phyloP scores from a whole-genome alignment of 139 green algal species.

The Pseudopediastrum boryanum region DNA sequence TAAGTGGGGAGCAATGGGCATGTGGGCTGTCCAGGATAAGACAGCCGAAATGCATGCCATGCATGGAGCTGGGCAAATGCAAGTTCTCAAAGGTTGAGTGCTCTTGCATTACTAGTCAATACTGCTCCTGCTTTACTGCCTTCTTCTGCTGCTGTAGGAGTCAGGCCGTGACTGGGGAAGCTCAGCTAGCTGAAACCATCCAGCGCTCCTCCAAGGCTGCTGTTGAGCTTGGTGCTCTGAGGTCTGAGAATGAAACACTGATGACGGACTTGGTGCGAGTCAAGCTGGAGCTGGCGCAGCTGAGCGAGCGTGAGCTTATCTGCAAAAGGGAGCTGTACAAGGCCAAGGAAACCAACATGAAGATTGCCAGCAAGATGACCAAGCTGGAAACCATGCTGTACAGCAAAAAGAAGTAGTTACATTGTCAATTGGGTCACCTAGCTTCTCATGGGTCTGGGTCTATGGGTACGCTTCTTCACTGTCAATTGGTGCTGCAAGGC shows the following conservation, averaged over 20 bases:
- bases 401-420: background rate
- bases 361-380: conserved; percentile 64
- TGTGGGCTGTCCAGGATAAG: too few relatives aligned
- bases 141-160: conserved; percentile 1
- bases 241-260: conserved; percentile 43
- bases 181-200: conserved; percentile 18
- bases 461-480: too few relatives aligned
- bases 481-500: too few relatives aligned
- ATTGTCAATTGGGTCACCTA: too few relatives aligned
- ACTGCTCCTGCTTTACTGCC: background rate
- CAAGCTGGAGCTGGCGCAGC: conserved; percentile 53
- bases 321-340: conserved; percentile 49
- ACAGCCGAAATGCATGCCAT: too few relatives aligned
- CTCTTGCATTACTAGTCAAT: background rate
- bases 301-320: conserved; percentile 51
- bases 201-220: conserved; percentile 12
- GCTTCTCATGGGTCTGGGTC: too few relatives aligned
- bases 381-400: conserved; percentile 58
- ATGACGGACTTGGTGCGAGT: conserved; percentile 54
- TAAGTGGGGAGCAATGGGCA: too few relatives aligned
- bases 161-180: conserved; percentile 22
- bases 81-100: too few relatives aligned
- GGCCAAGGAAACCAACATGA: conserved; percentile 62
- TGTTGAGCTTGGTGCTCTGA: conserved; percentile 36
- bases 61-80: too few relatives aligned